Evolutionary conservation across 352 stramenopile genomes (phyloP).

Genomic region (Pythium aphanidermatum): DNA sequence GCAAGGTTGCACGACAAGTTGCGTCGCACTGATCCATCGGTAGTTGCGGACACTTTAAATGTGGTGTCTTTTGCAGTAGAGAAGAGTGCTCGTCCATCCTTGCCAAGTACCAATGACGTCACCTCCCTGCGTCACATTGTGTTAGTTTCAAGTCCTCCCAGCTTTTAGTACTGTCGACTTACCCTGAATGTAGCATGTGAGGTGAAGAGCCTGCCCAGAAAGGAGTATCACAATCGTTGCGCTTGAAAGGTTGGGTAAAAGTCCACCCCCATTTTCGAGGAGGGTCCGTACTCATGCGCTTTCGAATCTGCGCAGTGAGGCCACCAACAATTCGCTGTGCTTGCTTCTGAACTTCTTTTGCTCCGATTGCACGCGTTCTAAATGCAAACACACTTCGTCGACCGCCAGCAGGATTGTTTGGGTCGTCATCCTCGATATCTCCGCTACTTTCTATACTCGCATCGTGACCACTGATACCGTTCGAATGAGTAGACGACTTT

Average conservation of each 20-base stretch:
- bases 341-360: slow-evolving; percentile 64
- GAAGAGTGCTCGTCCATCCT: slow-evolving; percentile 56
- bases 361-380: slow-evolving; percentile 27
- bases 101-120: slow-evolving; percentile 57
- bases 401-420: slow-evolving; percentile 7
- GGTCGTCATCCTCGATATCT: slow-evolving; percentile 4
- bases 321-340: slow-evolving; percentile 69
- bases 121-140: slow-evolving; percentile 36
- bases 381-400: slow-evolving; percentile 73
- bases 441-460: slow-evolving; percentile 14
- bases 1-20: slow-evolving; percentile 74
- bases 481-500: slow-evolving; percentile 15
- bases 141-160: too few species aligned
- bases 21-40: slow-evolving; percentile 52
- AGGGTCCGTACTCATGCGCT: slow-evolving; percentile 65
- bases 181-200: slow-evolving; percentile 68
- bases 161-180: too few species aligned
- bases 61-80: slow-evolving; percentile 71
- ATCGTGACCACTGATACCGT: slow-evolving; percentile 12
- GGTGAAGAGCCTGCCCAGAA: slow-evolving; percentile 59
- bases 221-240: slow-evolving; percentile 32
- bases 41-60: slow-evolving; percentile 68
- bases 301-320: slow-evolving; percentile 67
- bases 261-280: slow-evolving; percentile 68
- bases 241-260: slow-evolving; percentile 28